Evolutionary conservation across 805 yeast species (phyloP), one percentile per base, ranked within the genome.

Genomic region (Alloascoidea hylecoeti): DNA sequence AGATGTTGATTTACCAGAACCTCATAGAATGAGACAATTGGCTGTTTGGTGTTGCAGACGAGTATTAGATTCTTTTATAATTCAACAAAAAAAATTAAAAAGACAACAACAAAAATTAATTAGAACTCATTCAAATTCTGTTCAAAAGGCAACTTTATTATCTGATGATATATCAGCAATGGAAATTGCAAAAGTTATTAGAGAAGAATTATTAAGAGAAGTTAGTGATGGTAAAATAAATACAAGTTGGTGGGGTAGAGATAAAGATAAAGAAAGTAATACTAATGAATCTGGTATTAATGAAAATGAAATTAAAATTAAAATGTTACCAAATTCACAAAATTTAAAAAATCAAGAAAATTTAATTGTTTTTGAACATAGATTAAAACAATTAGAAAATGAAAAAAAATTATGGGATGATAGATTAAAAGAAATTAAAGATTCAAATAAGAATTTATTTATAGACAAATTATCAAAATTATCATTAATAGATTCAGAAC

Each of bases 21-120:
- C 88, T 2, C 79, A 76, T 46, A 64, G 74, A 44, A 74, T 82
- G 78, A 63, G 78, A 44, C 85, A 78, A 48, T 51, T 82, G 17
- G 50, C 81, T 35, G 60, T 71, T 2, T 80, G 89, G 92, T 72
- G 82, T 44, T 63, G 73, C 19, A 70, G 70, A 42, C 63, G 77
- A 46, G 61, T 64, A 27, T 44, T 68, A 34, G 50, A 46, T 15
- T 60, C 56, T 30, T 50, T 55, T 34, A 37, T 42, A 36, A 35
- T 43, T 38, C 15, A 40, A 40, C 17, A 51, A 46, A 28, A 45
- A 60, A 43, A 41, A 50, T 38, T 27, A 50, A 39, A 19, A 44
- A 37, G 32, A 49, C 50, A n/a, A 50, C 51, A 41, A 35, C 28
- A 45, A 15, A 27, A 30, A 34, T 15, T 18, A 16, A 12, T 36